Base-by-base conservation (phyloP, 257 asterid species). In the Plantago major region DNA sequence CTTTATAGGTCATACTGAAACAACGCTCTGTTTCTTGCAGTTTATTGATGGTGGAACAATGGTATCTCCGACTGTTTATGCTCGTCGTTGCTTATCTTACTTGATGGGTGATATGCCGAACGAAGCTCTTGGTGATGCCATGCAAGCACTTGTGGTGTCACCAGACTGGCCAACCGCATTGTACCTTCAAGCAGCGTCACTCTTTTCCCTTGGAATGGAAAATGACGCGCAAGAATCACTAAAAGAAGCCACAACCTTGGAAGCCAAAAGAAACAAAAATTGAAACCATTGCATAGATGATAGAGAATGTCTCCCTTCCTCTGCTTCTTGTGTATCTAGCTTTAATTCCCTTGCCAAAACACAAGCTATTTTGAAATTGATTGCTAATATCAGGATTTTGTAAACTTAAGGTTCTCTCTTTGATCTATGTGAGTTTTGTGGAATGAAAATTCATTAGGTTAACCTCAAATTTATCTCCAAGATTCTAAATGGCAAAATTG, bases 21-120 rank as follows among this genome's bases (percentile, higher is more conserved):
- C 7, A 5, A 58, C 5, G 38, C 19, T 47, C 15, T 22, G 33
- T 30, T 33, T 59, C 17, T 8, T 72, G 62, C 38, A 88, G 98
- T 91, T 91, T 71, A 77, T 88, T 50, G 95, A 91, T 66, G 94
- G 97, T 6, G 97, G 96, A 60, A 84, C 95, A 10, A 86, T 91
- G 95, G 79, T 84, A 14, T 88, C 95, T 9, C 95, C 98, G 0
- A 91, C 98, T 0, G 92, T 89, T 0, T 84, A 70, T 19, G 87
- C 87, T 16, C 76, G 98, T 26, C 85, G 98, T 14, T 82, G 95
- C 78, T 70, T 92, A 43, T 81, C 89, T 26, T 86, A 82, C 66
- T 67, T 92, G 77, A 84, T 92, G 93, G 69, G 71, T 58, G 99
- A 86, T 43, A 67, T 84, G 89, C 84, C 91, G 1, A 81, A 74